phyloP scores from a whole-genome alignment of 129 eudicot genomes.

The Helianthus tuberosus region DNA sequence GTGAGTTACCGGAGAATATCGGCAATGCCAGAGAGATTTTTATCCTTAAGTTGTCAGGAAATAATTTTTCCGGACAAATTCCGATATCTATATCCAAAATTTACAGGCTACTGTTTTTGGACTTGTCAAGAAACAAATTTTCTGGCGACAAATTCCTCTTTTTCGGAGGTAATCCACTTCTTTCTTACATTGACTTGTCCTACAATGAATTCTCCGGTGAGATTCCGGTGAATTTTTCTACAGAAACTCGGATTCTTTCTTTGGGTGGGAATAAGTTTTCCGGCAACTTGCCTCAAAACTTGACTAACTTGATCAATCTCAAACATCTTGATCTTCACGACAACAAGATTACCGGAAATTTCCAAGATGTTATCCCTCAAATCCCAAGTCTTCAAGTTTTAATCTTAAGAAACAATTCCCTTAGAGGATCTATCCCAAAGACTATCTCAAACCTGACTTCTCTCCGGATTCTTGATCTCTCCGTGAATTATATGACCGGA shows the following conservation, averaged over 20 bases:
- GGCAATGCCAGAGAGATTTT: constrained; percentile 52
- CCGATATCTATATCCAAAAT: constrained; percentile 55
- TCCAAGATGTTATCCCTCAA: constrained; percentile 38
- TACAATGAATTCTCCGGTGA: constrained; percentile 51
- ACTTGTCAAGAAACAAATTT: constrained; percentile 56
- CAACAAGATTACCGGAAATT: constrained; percentile 44
- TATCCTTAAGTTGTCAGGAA: constrained; percentile 54
- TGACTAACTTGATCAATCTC: constrained; percentile 43
- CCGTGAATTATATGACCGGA: constrained; percentile 43
- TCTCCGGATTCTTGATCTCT: constrained; percentile 61
- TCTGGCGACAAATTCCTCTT: constrained; percentile 41
- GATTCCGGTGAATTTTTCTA: constrained; percentile 44
- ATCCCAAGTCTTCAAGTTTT: constrained; percentile 46
- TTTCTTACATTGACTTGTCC: constrained; percentile 56
- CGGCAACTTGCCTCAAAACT: constrained; percentile 48
- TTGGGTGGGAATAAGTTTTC: constrained; percentile 56
- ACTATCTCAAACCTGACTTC: constrained; percentile 40
- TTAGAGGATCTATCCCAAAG: constrained; percentile 46
- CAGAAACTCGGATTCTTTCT: constrained; percentile 44
- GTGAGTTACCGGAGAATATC: constrained; percentile 53
- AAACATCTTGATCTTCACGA: constrained; percentile 67
- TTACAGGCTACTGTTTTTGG: constrained; percentile 50
- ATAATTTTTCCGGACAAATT: constrained; percentile 54
- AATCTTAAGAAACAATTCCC: constrained; percentile 50
- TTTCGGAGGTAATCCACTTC: constrained; percentile 47